Evolutionary conservation across 495 filamentous ascomycete genomes (phyloP).

Genomic region (Penicillium manginii): DNA sequence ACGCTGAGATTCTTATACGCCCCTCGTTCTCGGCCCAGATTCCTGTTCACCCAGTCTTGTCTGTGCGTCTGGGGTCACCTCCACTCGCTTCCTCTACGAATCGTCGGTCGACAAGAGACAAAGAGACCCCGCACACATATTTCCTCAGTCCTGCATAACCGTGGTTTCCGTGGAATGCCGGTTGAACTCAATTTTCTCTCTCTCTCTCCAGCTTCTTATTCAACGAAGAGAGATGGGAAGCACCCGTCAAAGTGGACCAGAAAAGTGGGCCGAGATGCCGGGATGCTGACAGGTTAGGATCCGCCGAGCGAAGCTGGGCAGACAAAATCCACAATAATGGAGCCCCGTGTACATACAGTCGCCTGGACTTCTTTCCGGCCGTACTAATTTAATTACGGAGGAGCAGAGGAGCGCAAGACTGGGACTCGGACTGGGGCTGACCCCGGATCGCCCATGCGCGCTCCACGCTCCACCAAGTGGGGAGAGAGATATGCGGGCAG

Average conservation of each 20-base stretch:
- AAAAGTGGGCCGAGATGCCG: neutral
- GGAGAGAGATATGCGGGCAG: neutral
- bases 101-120: constrained; percentile 1
- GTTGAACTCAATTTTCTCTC: neutral
- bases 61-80: constrained; percentile 18
- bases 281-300: neutral
- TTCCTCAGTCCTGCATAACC: constrained; percentile 2
- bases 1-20: constrained; percentile 27
- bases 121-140: constrained; percentile 7
- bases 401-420: neutral
- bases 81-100: constrained; percentile 2
- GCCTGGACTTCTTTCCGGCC: neutral
- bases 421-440: constrained; percentile 11
- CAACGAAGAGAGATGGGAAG: neutral
- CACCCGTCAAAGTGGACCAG: neutral
- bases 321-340: neutral
- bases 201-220: neutral
- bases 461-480: constrained; percentile 25
- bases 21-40: constrained; percentile 22
- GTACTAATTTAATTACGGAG: too few species aligned
- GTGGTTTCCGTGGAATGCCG: neutral
- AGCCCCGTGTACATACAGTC: neutral
- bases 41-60: constrained; percentile 16
- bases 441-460: constrained; percentile 30
- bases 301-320: neutral